A percentile compares a stretch with the other conserved stretches of the same genome.
phyloP scores from a whole-genome alignment of 495 filamentous ascomycete species.

The Tuber indicum region DNA sequence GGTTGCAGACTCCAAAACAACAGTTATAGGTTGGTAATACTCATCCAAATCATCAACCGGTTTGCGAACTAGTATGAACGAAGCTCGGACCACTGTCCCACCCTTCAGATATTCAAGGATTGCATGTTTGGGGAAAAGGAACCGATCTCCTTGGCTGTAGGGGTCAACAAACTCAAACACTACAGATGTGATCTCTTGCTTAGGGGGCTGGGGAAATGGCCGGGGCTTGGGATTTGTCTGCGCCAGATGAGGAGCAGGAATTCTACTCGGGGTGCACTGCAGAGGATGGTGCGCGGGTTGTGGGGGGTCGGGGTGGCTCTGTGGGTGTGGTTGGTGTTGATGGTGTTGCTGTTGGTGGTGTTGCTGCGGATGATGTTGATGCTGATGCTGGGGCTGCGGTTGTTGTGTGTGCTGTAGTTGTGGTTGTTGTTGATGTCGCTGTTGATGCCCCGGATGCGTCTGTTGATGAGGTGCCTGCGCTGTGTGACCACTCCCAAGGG shows the following conservation, averaged over 20 bases:
- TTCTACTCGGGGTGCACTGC: constrained; percentile 19
- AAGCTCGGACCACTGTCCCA: constrained; percentile 52
- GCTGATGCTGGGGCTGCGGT: constrained; percentile 18
- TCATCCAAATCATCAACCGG: constrained; percentile 52
- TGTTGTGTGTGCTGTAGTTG: constrained; percentile 20
- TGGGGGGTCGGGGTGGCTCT: constrained; percentile 12
- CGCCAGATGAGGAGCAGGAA: constrained; percentile 46
- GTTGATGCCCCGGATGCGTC: constrained; percentile 19
- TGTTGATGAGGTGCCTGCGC: constrained; percentile 23
- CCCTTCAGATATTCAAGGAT: constrained; percentile 63
- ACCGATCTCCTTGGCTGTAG: constrained; percentile 72
- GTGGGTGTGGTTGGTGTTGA: constrained; percentile 24
- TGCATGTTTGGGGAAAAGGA: constrained; percentile 77
- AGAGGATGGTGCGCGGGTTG: constrained; percentile 20
- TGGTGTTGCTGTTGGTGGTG: constrained; percentile 28
- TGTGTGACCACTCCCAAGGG: constrained; percentile 4
- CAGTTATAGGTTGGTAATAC: constrained; percentile 86
- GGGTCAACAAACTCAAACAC: constrained; percentile 79
- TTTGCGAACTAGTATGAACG: constrained; percentile 60
- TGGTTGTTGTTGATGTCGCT: constrained; percentile 23
- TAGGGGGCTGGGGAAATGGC: constrained; percentile 43
- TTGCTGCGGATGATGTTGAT: constrained; percentile 25
- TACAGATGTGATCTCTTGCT: constrained; percentile 62
- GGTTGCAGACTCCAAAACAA: constrained; percentile 43
- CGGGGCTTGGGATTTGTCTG: constrained; percentile 42